These are phyloP conservation scores for Smallanthus sonchifolius DNA, from an alignment of 129 eudicot genomes.

Conservation along the genomic window DNA sequence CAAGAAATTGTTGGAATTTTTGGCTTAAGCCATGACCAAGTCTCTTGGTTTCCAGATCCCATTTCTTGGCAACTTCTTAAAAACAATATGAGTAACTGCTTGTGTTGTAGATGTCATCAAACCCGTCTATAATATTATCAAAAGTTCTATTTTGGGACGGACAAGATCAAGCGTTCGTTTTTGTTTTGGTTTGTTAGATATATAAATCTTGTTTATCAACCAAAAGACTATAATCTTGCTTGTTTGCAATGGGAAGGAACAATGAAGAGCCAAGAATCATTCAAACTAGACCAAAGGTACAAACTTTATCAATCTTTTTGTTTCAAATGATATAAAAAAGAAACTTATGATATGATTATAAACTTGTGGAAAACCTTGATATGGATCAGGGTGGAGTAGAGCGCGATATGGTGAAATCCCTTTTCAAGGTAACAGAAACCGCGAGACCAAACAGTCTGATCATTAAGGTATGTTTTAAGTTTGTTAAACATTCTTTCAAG, in stretches of 20 bases:
- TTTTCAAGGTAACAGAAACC: constrained; percentile 36
- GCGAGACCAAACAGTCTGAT: constrained; percentile 69
- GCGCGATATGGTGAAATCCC: constrained; percentile 56
- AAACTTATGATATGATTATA: background rate
- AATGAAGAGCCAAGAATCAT: constrained; percentile 37
- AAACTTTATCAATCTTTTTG: background rate
- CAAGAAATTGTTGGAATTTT: constrained; percentile 34
- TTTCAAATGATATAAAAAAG: background rate
- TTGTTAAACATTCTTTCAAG: background rate
- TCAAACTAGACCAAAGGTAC: constrained; percentile 50
- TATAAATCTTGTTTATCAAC: constrained; percentile 9
- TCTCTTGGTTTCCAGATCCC: constrained; percentile 19
- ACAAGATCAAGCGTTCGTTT: background rate
- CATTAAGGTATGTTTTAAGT: constrained; percentile 38
- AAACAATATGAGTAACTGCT: constrained; percentile 12
- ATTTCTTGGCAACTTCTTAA: constrained; percentile 40
- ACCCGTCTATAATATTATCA: constrained; percentile 1
- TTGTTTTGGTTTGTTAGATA: constrained; percentile 2
- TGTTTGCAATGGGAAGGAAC: constrained; percentile 46
- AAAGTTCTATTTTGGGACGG: background rate
- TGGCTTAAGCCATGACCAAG: constrained; percentile 33
- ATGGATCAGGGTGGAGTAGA: constrained; percentile 41
- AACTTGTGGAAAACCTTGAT: constrained; percentile 6
- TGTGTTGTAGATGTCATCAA: constrained; percentile 17
- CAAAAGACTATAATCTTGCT: background rate